Conservation (phyloP, 73 alveolate genomes). For the Tetrahymena elliotti region DNA sequence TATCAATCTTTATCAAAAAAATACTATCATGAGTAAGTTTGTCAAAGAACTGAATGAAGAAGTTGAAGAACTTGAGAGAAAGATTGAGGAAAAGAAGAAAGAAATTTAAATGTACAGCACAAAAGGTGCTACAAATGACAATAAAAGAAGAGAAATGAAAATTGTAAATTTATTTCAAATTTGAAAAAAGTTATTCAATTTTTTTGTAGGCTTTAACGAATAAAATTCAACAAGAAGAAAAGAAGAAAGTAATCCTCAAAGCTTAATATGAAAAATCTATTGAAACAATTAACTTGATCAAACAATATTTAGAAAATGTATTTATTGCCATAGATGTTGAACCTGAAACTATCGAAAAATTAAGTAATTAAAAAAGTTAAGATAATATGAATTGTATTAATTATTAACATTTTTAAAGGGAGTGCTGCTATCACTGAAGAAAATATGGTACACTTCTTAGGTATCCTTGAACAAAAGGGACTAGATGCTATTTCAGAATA, state of each 20-base stretch:
- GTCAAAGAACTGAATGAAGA: slow-evolving; percentile 36
- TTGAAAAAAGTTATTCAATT: background rate
- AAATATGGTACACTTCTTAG: slow-evolving; percentile 43
- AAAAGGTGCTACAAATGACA: slow-evolving; percentile 43
- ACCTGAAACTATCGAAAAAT: slow-evolving; percentile 29
- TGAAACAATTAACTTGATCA: slow-evolving; percentile 35
- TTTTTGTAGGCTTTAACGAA: background rate
- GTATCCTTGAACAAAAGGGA: slow-evolving; percentile 38
- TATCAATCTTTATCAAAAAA: slow-evolving; percentile 25
- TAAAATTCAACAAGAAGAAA: slow-evolving; percentile 37
- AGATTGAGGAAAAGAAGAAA: slow-evolving; percentile 28
- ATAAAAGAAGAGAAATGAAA: slow-evolving; percentile 37
- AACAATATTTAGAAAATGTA: slow-evolving; percentile 37
- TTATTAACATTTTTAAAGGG: background rate
- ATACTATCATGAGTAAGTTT: slow-evolving; percentile 33
- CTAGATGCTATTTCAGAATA: slow-evolving; percentile 39
- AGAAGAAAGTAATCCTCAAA: slow-evolving; percentile 30
- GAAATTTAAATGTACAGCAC: slow-evolving; percentile 42
- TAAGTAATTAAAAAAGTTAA: background rate
- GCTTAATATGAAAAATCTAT: slow-evolving; percentile 43
- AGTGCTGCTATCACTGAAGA: slow-evolving; percentile 45
- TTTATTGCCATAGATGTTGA: slow-evolving; percentile 39
- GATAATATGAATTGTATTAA: background rate
- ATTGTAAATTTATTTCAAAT: background rate
- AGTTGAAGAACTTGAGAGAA: slow-evolving; percentile 36